These are phyloP conservation scores for Alternaria sp. DNA, from an alignment of 2,329 filamentous ascomycete genomes.

Conservation along the genomic window DNA sequence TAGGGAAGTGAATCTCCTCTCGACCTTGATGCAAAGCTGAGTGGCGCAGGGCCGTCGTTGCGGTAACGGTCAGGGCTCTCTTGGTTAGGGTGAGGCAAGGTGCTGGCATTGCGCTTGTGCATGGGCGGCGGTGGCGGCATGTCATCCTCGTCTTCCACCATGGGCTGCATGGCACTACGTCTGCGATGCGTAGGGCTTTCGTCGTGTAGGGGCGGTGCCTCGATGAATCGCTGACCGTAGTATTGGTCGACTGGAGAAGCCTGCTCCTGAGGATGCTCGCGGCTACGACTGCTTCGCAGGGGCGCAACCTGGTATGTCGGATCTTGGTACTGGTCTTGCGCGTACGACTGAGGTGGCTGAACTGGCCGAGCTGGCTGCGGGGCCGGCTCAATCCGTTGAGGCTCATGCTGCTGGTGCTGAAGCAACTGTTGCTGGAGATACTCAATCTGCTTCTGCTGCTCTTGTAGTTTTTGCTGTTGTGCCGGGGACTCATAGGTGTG, in stretches of 20 bases:
- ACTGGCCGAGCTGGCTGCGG: conserved; percentile 15
- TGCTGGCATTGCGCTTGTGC: conserved; percentile 47
- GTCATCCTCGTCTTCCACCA: conserved; percentile 69
- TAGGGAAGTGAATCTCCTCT: conserved; percentile 35
- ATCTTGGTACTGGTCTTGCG: conserved; percentile 38
- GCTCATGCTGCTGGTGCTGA: conserved; percentile 29
- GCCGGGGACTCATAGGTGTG: conserved; percentile 31
- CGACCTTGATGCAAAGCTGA: conserved; percentile 40
- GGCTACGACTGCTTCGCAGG: conserved; percentile 40
- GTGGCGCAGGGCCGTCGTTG: conserved; percentile 43
- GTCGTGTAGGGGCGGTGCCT: conserved; percentile 32
- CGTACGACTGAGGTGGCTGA: conserved; percentile 22
- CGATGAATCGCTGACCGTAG: conserved; percentile 45
- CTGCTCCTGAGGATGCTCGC: conserved; percentile 35
- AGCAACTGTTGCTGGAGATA: conserved; percentile 22
- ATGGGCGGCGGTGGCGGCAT: conserved; percentile 52
- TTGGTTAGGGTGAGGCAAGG: conserved; percentile 37
- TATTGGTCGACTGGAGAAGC: conserved; percentile 41
- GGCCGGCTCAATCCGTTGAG: conserved; percentile 19
- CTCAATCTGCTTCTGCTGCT: conserved; percentile 22
- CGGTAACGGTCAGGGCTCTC: conserved; percentile 32
- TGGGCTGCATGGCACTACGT: conserved; percentile 65
- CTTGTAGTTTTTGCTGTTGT: conserved; percentile 18
- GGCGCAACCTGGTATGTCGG: conserved; percentile 47
- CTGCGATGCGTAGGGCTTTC: conserved; percentile 59